Conservation (phyloP, 129 eudicot species). For the Arctium lappa region DNA sequence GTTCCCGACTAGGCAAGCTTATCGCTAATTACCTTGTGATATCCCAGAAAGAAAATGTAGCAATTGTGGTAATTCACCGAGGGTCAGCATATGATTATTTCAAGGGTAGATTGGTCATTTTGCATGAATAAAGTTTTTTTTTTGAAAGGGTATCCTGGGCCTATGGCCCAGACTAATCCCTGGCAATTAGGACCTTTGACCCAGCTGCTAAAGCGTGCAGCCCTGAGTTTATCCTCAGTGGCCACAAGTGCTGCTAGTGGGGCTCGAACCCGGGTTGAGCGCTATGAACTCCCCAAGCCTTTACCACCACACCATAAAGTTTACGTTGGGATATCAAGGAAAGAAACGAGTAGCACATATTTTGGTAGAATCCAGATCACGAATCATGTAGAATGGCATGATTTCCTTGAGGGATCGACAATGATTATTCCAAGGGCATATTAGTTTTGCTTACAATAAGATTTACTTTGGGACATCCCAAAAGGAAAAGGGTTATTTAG, state of each 20-base stretch:
- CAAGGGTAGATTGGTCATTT: not conserved
- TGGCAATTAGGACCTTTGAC: no score
- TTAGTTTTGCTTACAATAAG: slow-evolving; percentile 1
- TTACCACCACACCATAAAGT: no score
- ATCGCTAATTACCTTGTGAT: not conserved
- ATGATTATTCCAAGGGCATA: not conserved
- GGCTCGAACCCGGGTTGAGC: no score
- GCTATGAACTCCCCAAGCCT: no score
- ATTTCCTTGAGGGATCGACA: not conserved
- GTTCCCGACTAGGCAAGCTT: not conserved
- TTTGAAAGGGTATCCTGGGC: no score
- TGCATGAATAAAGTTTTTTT: not conserved
- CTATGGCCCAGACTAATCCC: no score
- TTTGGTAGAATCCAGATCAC: not conserved
- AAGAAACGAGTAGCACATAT: not conserved
- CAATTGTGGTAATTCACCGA: not conserved
- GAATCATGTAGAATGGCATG: not conserved
- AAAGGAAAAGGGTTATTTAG: not conserved
- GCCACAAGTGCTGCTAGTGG: no score
- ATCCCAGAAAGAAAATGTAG: not conserved
- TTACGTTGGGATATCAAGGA: not conserved
- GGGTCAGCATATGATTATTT: not conserved
- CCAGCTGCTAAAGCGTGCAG: no score
- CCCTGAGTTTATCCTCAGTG: no score
- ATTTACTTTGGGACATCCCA: not conserved